Percentiles rank a stretch among this genome's conserved stretches.
Evolutionary conservation across 805 yeast genomes (phyloP).

Genomic region (baker's yeast (Saccharomyces cerevisiae)): DNA sequence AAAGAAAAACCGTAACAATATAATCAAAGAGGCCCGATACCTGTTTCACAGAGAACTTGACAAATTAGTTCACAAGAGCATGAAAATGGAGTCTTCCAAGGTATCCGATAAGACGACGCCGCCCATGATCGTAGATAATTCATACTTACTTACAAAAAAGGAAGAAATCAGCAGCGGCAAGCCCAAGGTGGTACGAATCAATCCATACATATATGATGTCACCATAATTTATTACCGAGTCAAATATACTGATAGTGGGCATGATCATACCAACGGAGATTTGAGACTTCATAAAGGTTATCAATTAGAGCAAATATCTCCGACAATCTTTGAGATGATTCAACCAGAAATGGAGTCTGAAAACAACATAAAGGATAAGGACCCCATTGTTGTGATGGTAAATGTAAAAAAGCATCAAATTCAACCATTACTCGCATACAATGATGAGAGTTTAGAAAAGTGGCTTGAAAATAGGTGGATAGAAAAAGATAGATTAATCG

Average conservation of each 20-base stretch:
- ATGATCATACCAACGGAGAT: slow-evolving; percentile 19
- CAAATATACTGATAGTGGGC: slow-evolving; percentile 10
- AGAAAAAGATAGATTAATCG: slow-evolving; percentile 51
- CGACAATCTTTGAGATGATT: slow-evolving; percentile 26
- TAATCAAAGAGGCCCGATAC: slow-evolving; percentile 50
- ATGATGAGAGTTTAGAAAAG: slow-evolving; percentile 50
- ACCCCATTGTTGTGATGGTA: slow-evolving; percentile 35
- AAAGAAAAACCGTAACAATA: slow-evolving; percentile 15
- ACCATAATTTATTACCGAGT: slow-evolving; percentile 35
- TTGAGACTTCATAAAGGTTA: slow-evolving; percentile 15
- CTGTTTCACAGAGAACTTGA: slow-evolving; percentile 30
- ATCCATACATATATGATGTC: slow-evolving; percentile 25
- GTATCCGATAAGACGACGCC: background rate
- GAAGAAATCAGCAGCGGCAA: background rate
- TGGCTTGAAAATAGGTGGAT: slow-evolving; percentile 74
- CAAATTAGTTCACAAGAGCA: slow-evolving; percentile 3
- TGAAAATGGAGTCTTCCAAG: background rate
- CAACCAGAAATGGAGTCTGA: slow-evolving; percentile 6
- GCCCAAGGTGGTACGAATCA: slow-evolving; percentile 1
- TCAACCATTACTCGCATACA: slow-evolving; percentile 42
- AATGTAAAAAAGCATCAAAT: slow-evolving; percentile 40
- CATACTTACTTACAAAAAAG: background rate
- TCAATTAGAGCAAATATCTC: slow-evolving; percentile 27
- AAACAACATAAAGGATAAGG: background rate
- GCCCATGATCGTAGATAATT: background rate